Conservation (phyloP, 139 green algal species). For the Chlamydomonas applanata region DNA sequence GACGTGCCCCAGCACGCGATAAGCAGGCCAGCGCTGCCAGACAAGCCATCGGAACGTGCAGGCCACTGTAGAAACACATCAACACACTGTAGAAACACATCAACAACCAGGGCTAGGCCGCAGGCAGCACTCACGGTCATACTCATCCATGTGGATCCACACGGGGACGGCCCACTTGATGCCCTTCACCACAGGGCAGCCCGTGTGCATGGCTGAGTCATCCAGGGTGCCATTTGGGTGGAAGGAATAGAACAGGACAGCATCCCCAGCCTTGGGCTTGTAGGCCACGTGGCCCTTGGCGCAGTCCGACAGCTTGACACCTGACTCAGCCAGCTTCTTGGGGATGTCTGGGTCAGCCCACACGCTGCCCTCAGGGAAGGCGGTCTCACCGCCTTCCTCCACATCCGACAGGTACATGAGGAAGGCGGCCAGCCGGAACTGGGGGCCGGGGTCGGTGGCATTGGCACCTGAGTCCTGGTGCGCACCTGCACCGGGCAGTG, state of each 20-base stretch:
- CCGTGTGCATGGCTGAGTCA: conserved; percentile 33
- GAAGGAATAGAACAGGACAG: conserved; percentile 58
- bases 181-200: conserved; percentile 38
- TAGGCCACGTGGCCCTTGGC: conserved; percentile 58
- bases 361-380: conserved; percentile 51
- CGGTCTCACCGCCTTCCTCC: conserved; percentile 55
- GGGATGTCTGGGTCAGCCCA: conserved; percentile 31
- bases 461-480: conserved; percentile 9
- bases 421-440: conserved; percentile 54
- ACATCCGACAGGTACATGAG: conserved; percentile 31
- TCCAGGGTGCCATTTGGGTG: conserved; percentile 20
- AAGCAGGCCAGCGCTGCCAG: neutral
- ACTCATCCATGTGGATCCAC: conserved; percentile 29
- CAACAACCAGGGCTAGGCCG: no score
- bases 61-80: no score
- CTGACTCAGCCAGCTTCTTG: conserved; percentile 11
- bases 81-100: no score
- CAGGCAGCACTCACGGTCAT: no score
- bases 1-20: no score
- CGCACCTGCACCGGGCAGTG: no score
- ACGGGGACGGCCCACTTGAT: conserved; percentile 42
- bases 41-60: neutral
- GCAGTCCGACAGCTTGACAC: conserved; percentile 45
- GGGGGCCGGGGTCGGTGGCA: conserved; percentile 24
- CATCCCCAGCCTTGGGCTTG: conserved; percentile 59